Evolutionary conservation across 768 basidiomycete genomes (phyloP).

Genomic region (Polyporus arcularius): DNA sequence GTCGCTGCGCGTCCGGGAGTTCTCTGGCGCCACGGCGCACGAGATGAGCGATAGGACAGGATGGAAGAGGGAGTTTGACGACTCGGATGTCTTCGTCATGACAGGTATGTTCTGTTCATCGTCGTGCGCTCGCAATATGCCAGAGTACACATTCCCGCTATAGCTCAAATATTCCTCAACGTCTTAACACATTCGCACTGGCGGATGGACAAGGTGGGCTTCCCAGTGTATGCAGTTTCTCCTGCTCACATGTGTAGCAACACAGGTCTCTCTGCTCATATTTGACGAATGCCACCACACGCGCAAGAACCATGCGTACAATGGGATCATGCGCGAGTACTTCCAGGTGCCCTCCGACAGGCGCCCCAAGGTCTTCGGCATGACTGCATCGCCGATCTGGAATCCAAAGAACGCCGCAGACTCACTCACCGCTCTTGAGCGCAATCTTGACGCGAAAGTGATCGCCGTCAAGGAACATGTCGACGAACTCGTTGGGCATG

Average conservation of each 20-base stretch:
- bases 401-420: constrained; percentile 67
- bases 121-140: background rate
- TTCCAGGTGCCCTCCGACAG: constrained; percentile 41
- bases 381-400: constrained; percentile 92
- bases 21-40: constrained; percentile 72
- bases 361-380: constrained; percentile 87
- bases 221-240: background rate
- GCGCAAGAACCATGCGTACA: constrained; percentile 57
- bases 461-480: constrained; percentile 72
- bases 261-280: constrained; percentile 55
- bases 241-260: background rate
- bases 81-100: constrained; percentile 80
- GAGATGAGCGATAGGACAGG: constrained; percentile 64
- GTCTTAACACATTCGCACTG: constrained; percentile 81
- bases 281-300: constrained; percentile 63
- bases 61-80: constrained; percentile 66
- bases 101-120: constrained; percentile 53
- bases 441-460: constrained; percentile 72
- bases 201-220: constrained; percentile 59
- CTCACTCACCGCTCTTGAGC: constrained; percentile 65
- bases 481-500: constrained; percentile 61
- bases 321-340: constrained; percentile 60
- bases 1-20: constrained; percentile 63
- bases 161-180: constrained; percentile 84
- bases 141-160: too few relatives aligned